phyloP scores from a whole-genome alignment of 2,329 filamentous ascomycete species.

The Sphaerulina populicola region DNA sequence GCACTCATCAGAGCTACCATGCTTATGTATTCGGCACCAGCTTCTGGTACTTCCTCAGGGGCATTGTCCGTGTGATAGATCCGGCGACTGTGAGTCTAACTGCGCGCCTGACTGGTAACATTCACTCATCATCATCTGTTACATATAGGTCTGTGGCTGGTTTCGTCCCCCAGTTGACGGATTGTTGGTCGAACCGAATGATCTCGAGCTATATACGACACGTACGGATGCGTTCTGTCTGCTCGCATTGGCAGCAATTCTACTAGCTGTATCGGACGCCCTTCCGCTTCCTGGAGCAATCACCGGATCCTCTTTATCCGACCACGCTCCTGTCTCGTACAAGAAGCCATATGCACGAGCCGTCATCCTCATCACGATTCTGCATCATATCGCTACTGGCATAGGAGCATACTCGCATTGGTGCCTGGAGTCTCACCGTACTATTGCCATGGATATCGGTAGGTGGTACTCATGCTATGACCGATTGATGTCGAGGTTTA shows the following conservation, averaged over 20 bases:
- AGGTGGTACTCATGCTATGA: constrained; percentile 3
- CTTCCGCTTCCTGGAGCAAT: constrained; percentile 24
- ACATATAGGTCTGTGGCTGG: constrained; percentile 21
- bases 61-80: constrained; percentile 29
- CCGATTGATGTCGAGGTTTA: too few species aligned
- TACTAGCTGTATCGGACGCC: constrained; percentile 29
- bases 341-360: constrained; percentile 31
- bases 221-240: constrained; percentile 33
- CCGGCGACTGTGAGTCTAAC: constrained; percentile 27
- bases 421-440: constrained; percentile 28
- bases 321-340: constrained; percentile 9
- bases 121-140: background rate
- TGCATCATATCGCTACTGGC: constrained; percentile 33
- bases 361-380: constrained; percentile 29
- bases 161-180: constrained; percentile 30
- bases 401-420: constrained; percentile 31
- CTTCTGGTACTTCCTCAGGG: constrained; percentile 33
- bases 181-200: constrained; percentile 20
- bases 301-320: constrained; percentile 20
- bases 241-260: constrained; percentile 27
- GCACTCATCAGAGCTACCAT: constrained; percentile 23
- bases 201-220: constrained; percentile 35
- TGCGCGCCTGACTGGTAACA: background rate
- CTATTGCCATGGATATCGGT: constrained; percentile 31
- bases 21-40: constrained; percentile 29